phyloP scores from a whole-genome alignment of 2,329 filamentous ascomycete species.

The Cordyceps tenuipes region DNA sequence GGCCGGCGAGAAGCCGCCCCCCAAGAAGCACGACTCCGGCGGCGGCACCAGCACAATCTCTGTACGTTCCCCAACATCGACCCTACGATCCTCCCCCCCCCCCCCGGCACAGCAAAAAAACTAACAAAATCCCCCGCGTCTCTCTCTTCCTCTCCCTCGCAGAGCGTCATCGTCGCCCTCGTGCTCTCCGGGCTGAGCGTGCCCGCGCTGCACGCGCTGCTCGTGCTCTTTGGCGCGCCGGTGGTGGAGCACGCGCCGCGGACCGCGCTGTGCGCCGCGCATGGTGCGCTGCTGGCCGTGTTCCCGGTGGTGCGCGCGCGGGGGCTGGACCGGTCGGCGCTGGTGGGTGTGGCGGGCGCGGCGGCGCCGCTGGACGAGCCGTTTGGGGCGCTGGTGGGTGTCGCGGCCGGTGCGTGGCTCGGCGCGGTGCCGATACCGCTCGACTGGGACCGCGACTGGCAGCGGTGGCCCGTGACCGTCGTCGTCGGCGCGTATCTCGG shows the following conservation, averaged over 20 bases:
- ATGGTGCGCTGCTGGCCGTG: slow-evolving; percentile 72
- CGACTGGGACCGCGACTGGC: slow-evolving; percentile 99
- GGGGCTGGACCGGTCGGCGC: too few relatives aligned
- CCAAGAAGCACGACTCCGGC: slow-evolving; percentile 45
- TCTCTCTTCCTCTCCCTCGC: too few relatives aligned
- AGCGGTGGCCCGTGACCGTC: slow-evolving; percentile 93
- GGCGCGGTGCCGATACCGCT: slow-evolving; percentile 93
- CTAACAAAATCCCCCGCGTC: too few relatives aligned
- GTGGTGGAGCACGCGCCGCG: slow-evolving; percentile 71
- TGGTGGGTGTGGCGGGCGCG: too few relatives aligned
- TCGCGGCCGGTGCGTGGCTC: too few relatives aligned
- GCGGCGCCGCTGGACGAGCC: too few relatives aligned
- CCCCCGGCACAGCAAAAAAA: too few relatives aligned
- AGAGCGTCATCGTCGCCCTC: slow-evolving; percentile 40
- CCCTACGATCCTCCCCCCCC: too few relatives aligned
- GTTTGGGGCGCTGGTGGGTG: too few relatives aligned
- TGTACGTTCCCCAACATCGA: too few relatives aligned
- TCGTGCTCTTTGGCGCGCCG: slow-evolving; percentile 88
- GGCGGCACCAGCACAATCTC: slow-evolving; percentile 36
- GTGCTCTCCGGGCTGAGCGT: slow-evolving; percentile 63
- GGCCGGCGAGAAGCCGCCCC: slow-evolving; percentile 40
- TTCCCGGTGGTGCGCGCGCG: too few relatives aligned
- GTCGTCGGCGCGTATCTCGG: slow-evolving; percentile 75
- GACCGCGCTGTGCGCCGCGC: slow-evolving; percentile 71
- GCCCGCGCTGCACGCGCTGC: slow-evolving; percentile 50